Conservation (phyloP, 768 basidiomycete genomes). For the Leccinum uliginosum region DNA sequence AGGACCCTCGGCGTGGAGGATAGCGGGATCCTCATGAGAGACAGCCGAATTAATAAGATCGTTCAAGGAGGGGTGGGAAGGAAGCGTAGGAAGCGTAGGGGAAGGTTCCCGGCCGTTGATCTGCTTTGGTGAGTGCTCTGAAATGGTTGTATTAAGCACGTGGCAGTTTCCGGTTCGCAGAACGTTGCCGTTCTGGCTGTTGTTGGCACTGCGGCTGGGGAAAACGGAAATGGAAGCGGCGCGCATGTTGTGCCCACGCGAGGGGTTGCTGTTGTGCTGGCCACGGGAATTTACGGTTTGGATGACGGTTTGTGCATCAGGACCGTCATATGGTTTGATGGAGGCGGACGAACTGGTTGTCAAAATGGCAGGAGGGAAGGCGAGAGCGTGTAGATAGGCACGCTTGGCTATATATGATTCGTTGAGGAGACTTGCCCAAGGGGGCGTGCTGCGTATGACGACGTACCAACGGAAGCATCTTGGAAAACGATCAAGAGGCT, state of each 20-base stretch:
- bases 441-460: slow-evolving; percentile 1
- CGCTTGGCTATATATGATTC: slow-evolving; percentile 19
- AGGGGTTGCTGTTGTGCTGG: slow-evolving; percentile 54
- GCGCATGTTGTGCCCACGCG: slow-evolving; percentile 70
- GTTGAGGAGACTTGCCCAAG: background rate
- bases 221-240: slow-evolving; percentile 63
- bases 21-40: slow-evolving; percentile 60
- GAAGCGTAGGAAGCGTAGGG: slow-evolving; percentile 75
- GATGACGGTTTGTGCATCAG: slow-evolving; percentile 85
- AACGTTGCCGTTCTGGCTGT: slow-evolving; percentile 31
- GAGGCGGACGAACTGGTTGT: slow-evolving; percentile 48
- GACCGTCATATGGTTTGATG: slow-evolving; percentile 90
- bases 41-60: slow-evolving; percentile 75
- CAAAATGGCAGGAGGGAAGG: slow-evolving; percentile 71
- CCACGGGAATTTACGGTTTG: slow-evolving; percentile 77
- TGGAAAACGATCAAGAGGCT: slow-evolving; percentile 92
- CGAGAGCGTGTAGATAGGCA: slow-evolving; percentile 80
- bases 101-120: slow-evolving; percentile 64
- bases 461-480: slow-evolving; percentile 86
- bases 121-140: slow-evolving; percentile 40
- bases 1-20: slow-evolving; percentile 48
- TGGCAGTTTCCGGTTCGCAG: slow-evolving; percentile 32
- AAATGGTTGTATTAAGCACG: slow-evolving; percentile 42
- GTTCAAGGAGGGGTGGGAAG: slow-evolving; percentile 81
- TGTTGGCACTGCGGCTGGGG: slow-evolving; percentile 46